Evolutionary conservation across 2,329 filamentous ascomycete species (phyloP).

Genomic region (Aspergillus sp.): DNA sequence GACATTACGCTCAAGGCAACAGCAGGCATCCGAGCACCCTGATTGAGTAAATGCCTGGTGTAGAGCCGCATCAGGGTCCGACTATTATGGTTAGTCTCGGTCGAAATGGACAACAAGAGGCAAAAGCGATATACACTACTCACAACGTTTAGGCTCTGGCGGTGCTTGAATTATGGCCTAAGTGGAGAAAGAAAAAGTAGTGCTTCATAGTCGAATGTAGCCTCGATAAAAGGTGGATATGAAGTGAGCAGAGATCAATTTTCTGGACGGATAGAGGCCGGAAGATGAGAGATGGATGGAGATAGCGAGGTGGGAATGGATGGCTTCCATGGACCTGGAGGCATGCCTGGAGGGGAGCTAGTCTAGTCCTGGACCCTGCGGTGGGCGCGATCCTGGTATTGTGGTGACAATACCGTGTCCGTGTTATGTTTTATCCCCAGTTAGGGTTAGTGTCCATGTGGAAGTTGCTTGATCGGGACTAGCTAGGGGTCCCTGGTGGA

Average conservation of each 20-base stretch:
- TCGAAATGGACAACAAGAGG: not conserved
- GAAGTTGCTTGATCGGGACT: constrained; percentile 5
- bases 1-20: constrained; percentile 10
- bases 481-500: constrained; percentile 10
- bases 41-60: not conserved
- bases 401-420: not conserved
- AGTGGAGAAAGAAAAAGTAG: not conserved
- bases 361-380: constrained; percentile 1
- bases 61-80: constrained; percentile 5
- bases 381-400: constrained; percentile 6
- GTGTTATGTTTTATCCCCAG: not conserved
- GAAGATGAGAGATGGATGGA: not conserved
- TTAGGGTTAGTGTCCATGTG: not conserved
- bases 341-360: not conserved
- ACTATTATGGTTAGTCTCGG: constrained; percentile 2
- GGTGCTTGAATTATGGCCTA: not conserved
- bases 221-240: not conserved
- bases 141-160: not conserved
- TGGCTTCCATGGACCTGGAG: too few relatives aligned
- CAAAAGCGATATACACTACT: not conserved
- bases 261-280: not conserved
- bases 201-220: not conserved
- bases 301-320: not conserved
- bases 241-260: not conserved
- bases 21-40: constrained; percentile 4